Conservation (phyloP, 2,329 filamentous ascomycete species). For the Penicillium sp. region DNA sequence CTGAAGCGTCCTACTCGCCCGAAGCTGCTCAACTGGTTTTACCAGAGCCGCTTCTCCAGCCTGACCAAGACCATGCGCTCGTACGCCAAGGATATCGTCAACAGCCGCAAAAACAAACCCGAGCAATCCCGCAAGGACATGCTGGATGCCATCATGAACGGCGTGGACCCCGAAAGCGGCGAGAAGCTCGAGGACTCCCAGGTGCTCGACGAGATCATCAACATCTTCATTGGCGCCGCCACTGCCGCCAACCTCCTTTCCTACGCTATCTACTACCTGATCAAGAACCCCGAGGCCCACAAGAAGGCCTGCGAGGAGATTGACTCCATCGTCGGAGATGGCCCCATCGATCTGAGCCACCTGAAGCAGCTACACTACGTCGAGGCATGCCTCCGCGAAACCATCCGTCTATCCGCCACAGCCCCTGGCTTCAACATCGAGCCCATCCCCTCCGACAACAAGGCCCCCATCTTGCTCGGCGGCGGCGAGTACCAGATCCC, state of each 20-base stretch:
- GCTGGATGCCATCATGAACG: constrained; percentile 55
- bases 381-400: constrained; percentile 62
- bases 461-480: constrained; percentile 47
- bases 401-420: constrained; percentile 59
- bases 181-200: constrained; percentile 54
- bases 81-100: constrained; percentile 53
- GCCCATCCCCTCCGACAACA: constrained; percentile 45
- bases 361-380: constrained; percentile 63
- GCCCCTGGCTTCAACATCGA: constrained; percentile 56
- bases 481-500: constrained; percentile 58
- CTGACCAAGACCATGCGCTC: constrained; percentile 51
- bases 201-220: constrained; percentile 62
- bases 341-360: constrained; percentile 39
- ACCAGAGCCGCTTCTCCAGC: constrained; percentile 51
- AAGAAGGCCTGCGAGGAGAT: constrained; percentile 62
- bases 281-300: constrained; percentile 58
- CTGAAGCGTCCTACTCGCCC: constrained; percentile 53
- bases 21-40: constrained; percentile 50
- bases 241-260: constrained; percentile 65
- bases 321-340: constrained; percentile 40
- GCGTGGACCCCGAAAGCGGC: constrained; percentile 58
- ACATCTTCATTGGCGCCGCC: constrained; percentile 61
- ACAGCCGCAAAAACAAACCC: constrained; percentile 51
- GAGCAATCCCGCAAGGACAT: constrained; percentile 51
- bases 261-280: constrained; percentile 59